Base-by-base conservation (phyloP, 2,329 filamentous ascomycete species). In the Tolypocladium amazonense region DNA sequence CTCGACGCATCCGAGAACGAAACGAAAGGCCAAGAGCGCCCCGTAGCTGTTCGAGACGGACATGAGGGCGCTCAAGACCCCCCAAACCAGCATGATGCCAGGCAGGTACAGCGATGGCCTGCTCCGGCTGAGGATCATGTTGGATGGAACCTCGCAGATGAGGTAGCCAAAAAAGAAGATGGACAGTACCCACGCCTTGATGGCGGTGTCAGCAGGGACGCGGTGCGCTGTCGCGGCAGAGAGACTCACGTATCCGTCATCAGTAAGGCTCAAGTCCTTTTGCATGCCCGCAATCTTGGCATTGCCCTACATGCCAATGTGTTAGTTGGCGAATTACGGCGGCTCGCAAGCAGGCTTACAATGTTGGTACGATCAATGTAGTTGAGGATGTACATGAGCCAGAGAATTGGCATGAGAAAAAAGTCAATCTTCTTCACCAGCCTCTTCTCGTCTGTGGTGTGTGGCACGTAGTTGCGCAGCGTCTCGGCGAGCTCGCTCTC, bases 241-340 rank as follows among this genome's bases (percentile, higher is more conserved):
- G 6, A 38, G 55, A 83, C 88, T 76, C 84, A 96, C 91, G 66
- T 83, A 84, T 64, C 82, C 69, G 60, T 73, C 72, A 4, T 78
- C 79, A n/a, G 69, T 71, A 56, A 81, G 74, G 0, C 68, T 60
- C 23, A 81, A 70, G 59, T 81, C 79, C 23, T 71, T 67, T 6
- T 71, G 70, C 78, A 81, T 81, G 15, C 79, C 79, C 4, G 78
- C 78, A 56, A 80, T 75, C 65, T 77, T 80, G 25, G 79, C 79
- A 59, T 81, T 81, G 38, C 78, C 79, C 65, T 66, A 35, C 15
- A 27, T 7, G 14, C 14, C 2, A 6, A 8, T 18, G 45, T 50
- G 45, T 50, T 25, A 27, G 43, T 25, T 14, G 7, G 45, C 6
- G 12, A 25, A 18, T 47, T 12, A 15, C 23, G 18, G 23, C 45